These are phyloP conservation scores for Cryptococcus sp. DNA, from an alignment of 1,284 basidiomycete species.

Conservation along the genomic window DNA sequence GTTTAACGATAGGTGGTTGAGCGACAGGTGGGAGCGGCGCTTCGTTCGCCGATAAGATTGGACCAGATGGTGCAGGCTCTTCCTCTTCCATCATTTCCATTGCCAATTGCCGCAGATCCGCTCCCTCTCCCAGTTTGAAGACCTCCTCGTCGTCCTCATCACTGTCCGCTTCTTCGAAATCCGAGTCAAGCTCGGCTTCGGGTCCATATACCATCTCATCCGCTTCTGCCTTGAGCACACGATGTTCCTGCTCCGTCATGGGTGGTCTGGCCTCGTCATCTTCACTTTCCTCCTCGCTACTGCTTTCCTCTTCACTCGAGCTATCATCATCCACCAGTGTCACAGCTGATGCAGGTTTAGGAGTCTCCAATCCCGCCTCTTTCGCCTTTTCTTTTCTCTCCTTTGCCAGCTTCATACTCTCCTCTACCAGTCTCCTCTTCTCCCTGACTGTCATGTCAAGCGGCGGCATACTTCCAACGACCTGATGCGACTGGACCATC, in stretches of 20 bases:
- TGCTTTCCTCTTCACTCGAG: conserved; percentile 17
- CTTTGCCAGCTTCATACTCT: conserved; percentile 17
- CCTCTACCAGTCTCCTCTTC: conserved; percentile 33
- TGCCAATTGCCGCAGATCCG: not conserved
- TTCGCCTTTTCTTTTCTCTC: conserved; percentile 9
- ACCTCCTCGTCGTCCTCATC: conserved; percentile 22
- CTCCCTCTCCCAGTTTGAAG: conserved; percentile 4
- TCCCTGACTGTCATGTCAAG: conserved; percentile 31
- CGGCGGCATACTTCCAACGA: conserved; percentile 34
- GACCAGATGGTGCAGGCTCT: conserved; percentile 12
- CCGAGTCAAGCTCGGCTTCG: conserved; percentile 6
- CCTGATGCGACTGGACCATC: conserved; percentile 38
- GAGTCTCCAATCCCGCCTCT: not conserved
- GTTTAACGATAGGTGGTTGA: conserved; percentile 33
- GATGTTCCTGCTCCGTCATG: conserved; percentile 25
- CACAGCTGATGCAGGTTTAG: not conserved
- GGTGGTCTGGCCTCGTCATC: conserved; percentile 13
- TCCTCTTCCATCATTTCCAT: conserved; percentile 25
- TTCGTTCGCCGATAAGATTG: conserved; percentile 48
- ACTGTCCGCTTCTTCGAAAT: conserved; percentile 4
- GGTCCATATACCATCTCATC: conserved; percentile 15
- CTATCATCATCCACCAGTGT: conserved; percentile 1
- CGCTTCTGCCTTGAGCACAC: conserved; percentile 21
- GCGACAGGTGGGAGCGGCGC: conserved; percentile 39
- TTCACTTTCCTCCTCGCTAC: conserved; percentile 28